Conservation (phyloP, 2,329 filamentous ascomycete species). For the Botrytis tulipae region DNA sequence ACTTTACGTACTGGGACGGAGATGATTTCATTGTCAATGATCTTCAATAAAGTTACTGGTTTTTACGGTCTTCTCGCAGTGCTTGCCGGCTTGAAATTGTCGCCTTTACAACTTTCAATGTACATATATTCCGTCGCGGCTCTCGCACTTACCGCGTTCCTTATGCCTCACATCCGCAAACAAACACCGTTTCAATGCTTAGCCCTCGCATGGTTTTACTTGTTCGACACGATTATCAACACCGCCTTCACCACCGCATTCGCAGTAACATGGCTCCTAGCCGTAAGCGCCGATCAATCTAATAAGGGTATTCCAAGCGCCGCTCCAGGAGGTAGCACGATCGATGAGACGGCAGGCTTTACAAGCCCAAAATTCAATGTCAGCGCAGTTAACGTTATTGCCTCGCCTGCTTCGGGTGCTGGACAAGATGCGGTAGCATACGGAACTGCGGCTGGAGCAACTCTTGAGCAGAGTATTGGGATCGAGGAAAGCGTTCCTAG, state of each 20-base stretch:
- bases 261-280: constrained; percentile 80
- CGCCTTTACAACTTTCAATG: constrained; percentile 80
- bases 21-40: constrained; percentile 75
- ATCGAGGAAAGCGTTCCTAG: constrained; percentile 69
- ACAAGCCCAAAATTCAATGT: constrained; percentile 62
- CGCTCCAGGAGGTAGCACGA: constrained; percentile 42
- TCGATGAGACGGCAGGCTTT: constrained; percentile 63
- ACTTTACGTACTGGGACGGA: constrained; percentile 84
- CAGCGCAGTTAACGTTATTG: constrained; percentile 53
- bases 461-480: constrained; percentile 62
- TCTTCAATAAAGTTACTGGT: constrained; percentile 90
- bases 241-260: constrained; percentile 79
- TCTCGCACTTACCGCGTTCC: constrained; percentile 64
- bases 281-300: constrained; percentile 46
- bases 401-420: constrained; percentile 46
- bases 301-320: constrained; percentile 44
- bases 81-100: constrained; percentile 81
- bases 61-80: constrained; percentile 88
- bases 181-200: constrained; percentile 78
- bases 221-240: constrained; percentile 79
- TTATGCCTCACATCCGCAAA: constrained; percentile 76
- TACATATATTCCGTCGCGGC: constrained; percentile 82
- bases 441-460: constrained; percentile 42
- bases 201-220: constrained; percentile 79
- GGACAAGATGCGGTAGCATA: constrained; percentile 55